A percentile compares a stretch with the other conserved stretches of the same genome.
Conservation (phyloP, 495 filamentous ascomycete genomes). For the Penicillium lagena region DNA sequence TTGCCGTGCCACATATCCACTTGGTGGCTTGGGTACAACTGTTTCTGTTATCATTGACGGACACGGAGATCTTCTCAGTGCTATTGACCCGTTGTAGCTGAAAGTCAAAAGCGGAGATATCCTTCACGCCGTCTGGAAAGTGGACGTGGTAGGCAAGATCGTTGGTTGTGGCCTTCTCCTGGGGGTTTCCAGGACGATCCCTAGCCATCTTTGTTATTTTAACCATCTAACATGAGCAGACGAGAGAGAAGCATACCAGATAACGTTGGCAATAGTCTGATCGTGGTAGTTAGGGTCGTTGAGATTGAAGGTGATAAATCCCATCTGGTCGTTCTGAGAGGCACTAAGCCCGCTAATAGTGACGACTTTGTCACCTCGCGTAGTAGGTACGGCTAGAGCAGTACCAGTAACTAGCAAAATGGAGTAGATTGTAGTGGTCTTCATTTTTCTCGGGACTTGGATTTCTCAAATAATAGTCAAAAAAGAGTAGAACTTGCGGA, state of each 20-base stretch:
- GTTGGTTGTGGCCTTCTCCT: background rate
- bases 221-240: background rate
- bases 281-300: background rate
- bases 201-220: background rate
- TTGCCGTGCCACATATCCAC: no score
- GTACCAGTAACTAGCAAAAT: background rate
- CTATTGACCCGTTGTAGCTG: no score
- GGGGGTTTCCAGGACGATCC: conserved; percentile 1
- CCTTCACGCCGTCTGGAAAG: background rate
- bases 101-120: no score
- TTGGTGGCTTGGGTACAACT: no score
- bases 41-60: no score
- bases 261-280: background rate
- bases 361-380: background rate
- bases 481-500: no score
- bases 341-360: conserved; percentile 1
- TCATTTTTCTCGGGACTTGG: background rate
- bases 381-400: background rate
- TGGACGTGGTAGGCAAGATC: background rate
- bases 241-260: background rate
- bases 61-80: no score
- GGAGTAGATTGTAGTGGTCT: background rate
- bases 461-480: no score
- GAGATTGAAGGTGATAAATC: background rate
- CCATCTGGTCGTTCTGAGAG: background rate